Conservation (phyloP, 139 green algal species). For the Eudorina sp. region DNA sequence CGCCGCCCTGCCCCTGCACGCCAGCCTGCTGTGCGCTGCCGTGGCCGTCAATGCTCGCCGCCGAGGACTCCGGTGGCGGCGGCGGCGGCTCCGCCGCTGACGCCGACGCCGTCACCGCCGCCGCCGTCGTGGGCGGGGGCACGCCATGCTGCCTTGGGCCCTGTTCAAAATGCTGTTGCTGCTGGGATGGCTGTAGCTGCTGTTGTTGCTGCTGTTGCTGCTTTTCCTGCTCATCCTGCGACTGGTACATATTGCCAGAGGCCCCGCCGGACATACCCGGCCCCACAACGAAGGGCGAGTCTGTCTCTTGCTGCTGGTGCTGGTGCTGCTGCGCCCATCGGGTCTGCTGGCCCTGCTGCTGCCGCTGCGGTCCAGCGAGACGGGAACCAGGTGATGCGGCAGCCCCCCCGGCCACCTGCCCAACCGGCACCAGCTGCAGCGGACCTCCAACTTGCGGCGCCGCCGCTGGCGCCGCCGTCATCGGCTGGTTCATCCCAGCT, state of each 20-base stretch:
- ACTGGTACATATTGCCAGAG: background rate
- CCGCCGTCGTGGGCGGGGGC: background rate
- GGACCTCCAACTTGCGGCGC: background rate
- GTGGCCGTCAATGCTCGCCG: background rate
- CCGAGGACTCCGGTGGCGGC: background rate
- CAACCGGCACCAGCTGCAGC: too few relatives aligned
- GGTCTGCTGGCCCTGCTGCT: background rate
- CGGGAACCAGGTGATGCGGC: background rate
- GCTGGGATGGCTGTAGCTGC: background rate
- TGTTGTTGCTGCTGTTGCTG: background rate
- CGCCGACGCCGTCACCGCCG: background rate
- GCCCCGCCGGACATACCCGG: background rate
- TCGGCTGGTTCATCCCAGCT: background rate
- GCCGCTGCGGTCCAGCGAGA: background rate
- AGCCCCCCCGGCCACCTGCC: too few relatives aligned
- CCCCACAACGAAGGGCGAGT: background rate
- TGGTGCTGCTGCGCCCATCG: background rate
- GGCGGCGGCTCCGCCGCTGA: background rate
- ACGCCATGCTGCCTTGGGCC: background rate
- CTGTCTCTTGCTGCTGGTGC: background rate
- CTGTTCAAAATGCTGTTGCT: background rate
- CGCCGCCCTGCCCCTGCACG: too few relatives aligned
- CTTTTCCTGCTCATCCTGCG: background rate
- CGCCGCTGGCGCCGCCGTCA: background rate
- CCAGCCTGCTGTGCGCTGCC: background rate